Evolutionary conservation across 2,329 filamentous ascomycete species (phyloP).

Genomic region (Pyricularia grisea): DNA sequence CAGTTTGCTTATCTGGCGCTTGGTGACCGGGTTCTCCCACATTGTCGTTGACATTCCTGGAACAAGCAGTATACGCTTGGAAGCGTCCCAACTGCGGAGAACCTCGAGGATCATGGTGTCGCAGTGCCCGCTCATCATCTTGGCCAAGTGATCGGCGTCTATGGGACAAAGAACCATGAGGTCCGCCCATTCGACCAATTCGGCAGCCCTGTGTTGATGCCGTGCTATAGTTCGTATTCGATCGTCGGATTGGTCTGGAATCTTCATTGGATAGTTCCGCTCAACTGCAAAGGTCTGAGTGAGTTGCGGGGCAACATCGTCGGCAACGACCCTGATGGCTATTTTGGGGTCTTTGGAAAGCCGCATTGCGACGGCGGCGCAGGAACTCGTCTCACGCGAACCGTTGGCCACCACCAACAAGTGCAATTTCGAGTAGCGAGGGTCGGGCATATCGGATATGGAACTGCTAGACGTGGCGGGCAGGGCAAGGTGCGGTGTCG

Average conservation of each 20-base stretch:
- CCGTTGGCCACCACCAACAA: slow-evolving; percentile 60
- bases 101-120: slow-evolving; percentile 75
- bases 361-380: slow-evolving; percentile 55
- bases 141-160: slow-evolving; percentile 73
- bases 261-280: slow-evolving; percentile 38
- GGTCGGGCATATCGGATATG: slow-evolving; percentile 13
- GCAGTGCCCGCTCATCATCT: slow-evolving; percentile 78
- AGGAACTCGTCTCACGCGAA: slow-evolving; percentile 54
- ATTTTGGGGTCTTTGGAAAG: slow-evolving; percentile 56
- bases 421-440: slow-evolving; percentile 32
- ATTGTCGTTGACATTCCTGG: slow-evolving; percentile 83
- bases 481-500: slow-evolving; percentile 11
- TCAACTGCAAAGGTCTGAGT: slow-evolving; percentile 53
- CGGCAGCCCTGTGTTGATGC: slow-evolving; percentile 30
- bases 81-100: slow-evolving; percentile 75
- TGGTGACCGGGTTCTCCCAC: slow-evolving; percentile 86
- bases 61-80: slow-evolving; percentile 75
- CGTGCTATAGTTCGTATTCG: background rate
- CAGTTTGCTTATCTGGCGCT: slow-evolving; percentile 78
- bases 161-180: slow-evolving; percentile 76
- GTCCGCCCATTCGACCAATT: slow-evolving; percentile 81
- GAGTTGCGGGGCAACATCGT: slow-evolving; percentile 54
- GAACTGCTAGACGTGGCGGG: slow-evolving; percentile 11
- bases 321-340: slow-evolving; percentile 52
- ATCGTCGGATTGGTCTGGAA: background rate